Evolutionary conservation across 2,329 filamentous ascomycete genomes (phyloP), one percentile per base, ranked within the genome.

Genomic region (Aspergillus luchuensis): DNA sequence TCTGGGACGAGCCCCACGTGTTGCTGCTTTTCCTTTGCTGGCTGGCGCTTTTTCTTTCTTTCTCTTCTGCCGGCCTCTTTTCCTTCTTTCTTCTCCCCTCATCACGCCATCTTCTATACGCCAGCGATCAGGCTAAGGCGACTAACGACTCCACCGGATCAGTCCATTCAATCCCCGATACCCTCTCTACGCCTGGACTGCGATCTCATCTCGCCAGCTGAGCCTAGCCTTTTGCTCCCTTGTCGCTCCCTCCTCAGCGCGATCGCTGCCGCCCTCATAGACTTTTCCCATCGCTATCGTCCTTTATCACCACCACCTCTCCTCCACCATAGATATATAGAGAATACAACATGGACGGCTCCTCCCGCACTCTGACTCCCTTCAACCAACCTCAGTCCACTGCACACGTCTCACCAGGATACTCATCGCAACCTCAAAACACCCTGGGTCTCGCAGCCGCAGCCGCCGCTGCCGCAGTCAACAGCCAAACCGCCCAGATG

Each of bases 1-100:
- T 49, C 59, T 51, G 57, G 48, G 43, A 23, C 39, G 41, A 47
- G 48, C 67, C 68, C 64, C 67, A 69, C 66, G 65, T 66, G 62
- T 63, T 57, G 56, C 45, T 59, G 36, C 54, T 57, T 53, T 36
- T 50, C 30, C 41, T 55, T 33, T 38, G 47, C 36, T 10, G 21
- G 10, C 23, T 10, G 17, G 10, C 23, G 23, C 56, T 23, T 55
- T 43, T 47, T 58, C 15, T 33, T 33, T 41, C 39, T 13, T 21
- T 57, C 33, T 38, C 23, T 30, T 38, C 36, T 58, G 33, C 23
- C 36, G 23, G 21, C 28, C 43, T 51, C 33, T 45, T 43, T 43
- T 41, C 28, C 15, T 15, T 38, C 33, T 50, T 30, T 38, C 11
- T 17, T 41, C 8, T 36, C 38, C 30, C 39, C 52, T 25, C 21